Conservation (phyloP, 306 rosid species). For the Quercus mongolica region DNA sequence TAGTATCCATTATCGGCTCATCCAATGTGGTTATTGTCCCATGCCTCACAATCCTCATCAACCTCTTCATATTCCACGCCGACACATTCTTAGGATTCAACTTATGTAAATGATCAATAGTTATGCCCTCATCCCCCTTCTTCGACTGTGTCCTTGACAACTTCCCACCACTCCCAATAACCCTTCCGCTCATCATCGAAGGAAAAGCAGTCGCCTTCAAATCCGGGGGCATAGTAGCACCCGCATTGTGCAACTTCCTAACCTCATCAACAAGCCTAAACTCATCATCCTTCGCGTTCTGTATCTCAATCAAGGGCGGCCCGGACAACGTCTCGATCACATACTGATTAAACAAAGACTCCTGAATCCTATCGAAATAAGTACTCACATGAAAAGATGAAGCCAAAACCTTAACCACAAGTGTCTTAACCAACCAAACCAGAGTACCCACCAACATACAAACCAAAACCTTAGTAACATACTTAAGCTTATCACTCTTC, state of each 20-base stretch:
- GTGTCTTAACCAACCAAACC: constrained; percentile 73
- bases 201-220: constrained; percentile 46
- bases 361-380: constrained; percentile 84
- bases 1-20: constrained; percentile 53
- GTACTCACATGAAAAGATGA: constrained; percentile 84
- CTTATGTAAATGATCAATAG: constrained; percentile 71
- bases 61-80: constrained; percentile 95
- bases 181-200: constrained; percentile 36
- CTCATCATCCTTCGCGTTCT: constrained; percentile 63
- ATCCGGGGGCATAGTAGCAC: constrained; percentile 70
- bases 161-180: constrained; percentile 35
- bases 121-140: constrained; percentile 56
- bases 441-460: constrained; percentile 68
- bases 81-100: constrained; percentile 73
- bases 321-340: constrained; percentile 83
- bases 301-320: constrained; percentile 59
- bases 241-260: constrained; percentile 78
- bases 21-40: constrained; percentile 70
- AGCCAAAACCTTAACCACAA: constrained; percentile 73
- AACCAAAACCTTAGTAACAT: constrained; percentile 54
- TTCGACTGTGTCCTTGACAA: constrained; percentile 37
- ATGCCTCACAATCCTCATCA: constrained; percentile 63
- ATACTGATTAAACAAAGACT: constrained; percentile 70
- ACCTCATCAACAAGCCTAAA: constrained; percentile 71
- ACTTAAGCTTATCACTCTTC: constrained; percentile 14